Conservation (phyloP, 2,329 filamentous ascomycete genomes). For the Alternaria angustiovoidea region DNA sequence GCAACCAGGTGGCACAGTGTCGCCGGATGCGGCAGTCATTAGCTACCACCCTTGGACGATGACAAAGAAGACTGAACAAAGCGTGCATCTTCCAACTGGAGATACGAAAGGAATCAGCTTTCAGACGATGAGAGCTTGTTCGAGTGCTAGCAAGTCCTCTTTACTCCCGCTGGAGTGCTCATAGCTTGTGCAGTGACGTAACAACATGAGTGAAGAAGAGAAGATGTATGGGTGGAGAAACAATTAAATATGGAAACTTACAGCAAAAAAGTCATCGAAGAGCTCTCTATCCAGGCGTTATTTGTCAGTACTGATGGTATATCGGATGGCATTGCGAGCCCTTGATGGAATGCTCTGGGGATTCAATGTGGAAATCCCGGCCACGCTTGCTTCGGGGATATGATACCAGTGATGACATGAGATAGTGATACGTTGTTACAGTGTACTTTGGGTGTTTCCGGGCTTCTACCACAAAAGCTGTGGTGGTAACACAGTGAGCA, state of each 20-base stretch:
- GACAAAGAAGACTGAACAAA: background rate
- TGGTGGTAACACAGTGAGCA: background rate
- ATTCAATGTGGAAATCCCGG: background rate
- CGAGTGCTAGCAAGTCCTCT: background rate
- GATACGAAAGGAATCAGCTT: background rate
- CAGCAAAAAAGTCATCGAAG: background rate
- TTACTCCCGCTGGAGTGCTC: background rate
- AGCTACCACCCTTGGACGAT: background rate
- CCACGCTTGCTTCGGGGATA: background rate
- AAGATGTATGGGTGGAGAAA: background rate
- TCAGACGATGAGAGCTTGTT: background rate
- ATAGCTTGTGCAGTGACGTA: constrained; percentile 11
- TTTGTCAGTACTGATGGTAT: background rate
- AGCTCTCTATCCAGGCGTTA: background rate
- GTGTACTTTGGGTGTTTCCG: background rate
- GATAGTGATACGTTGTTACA: too few relatives aligned
- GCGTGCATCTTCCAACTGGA: background rate
- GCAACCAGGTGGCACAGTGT: background rate
- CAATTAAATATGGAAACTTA: background rate
- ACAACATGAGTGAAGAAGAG: constrained; percentile 5
- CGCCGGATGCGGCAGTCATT: background rate
- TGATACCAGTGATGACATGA: too few relatives aligned
- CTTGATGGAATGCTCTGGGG: background rate
- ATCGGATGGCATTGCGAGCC: background rate
- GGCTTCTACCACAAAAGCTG: background rate